Base-by-base conservation (phyloP, 148 eudicot genomes). In the Simmondsia chinensis region DNA sequence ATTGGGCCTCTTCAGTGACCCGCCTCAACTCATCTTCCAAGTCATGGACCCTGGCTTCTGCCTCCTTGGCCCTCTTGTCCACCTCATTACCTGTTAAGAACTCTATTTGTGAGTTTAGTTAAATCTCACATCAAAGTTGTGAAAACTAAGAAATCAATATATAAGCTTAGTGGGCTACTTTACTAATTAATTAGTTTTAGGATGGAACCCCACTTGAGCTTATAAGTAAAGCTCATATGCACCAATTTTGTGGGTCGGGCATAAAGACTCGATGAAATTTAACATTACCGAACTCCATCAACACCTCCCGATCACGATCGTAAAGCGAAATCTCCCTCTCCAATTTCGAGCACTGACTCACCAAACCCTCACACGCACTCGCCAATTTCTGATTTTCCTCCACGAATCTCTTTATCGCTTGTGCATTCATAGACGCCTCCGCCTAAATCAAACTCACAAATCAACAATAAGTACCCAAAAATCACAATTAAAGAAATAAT, bases 251-350 rank as follows among this genome's bases (percentile, higher is more conserved):
- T n/a, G n/a, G n/a, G n/a, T n/a, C n/a, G n/a, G n/a, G n/a, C n/a
- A n/a, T n/a, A n/a, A n/a, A n/a, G n/a, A n/a, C n/a, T n/a, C n/a
- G n/a, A n/a, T n/a, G n/a, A n/a, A n/a, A n/a, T n/a, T n/a, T n/a
- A n/a, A n/a, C n/a, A n/a, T n/a, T 77, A 4, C 86, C 95, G 18
- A 86, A 91, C 57, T 86, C 99, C 99, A 86, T 86, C 57, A 91
- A 61, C 4, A 79, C 96, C 52, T 86, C 94, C 0, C 95, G 71
- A 46, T 91, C 99, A 2, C 52, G 77, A 50, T 86, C 94, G 17
- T 91, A 91, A 19, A 91, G 67, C 3, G 74, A 48, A 42, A 94
- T 82, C 72, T 91, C 99, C 11, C 60, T 66, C 83, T 91, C 88
- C 89, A 63, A 82, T 35, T 43, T 79, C 32, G 63, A 48, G 52